A percentile compares a stretch with the other conserved stretches of the same genome.
These are phyloP conservation scores for Antrodiella citrinella DNA, from an alignment of 768 basidiomycete genomes.

Conservation along the genomic window DNA sequence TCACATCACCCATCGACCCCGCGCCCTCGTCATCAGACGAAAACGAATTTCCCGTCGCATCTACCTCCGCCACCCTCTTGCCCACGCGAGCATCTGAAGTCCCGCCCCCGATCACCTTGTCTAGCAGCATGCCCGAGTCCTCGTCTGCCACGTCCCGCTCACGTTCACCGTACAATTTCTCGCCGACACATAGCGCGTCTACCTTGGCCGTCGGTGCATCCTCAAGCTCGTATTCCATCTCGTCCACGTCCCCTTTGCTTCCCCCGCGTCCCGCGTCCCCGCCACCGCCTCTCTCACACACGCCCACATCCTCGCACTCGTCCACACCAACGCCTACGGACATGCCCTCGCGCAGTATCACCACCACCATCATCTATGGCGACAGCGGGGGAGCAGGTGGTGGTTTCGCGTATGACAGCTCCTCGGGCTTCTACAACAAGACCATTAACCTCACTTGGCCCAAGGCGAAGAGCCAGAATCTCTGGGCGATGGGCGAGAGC, in stretches of 20 bases:
- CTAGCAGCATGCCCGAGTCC: not conserved
- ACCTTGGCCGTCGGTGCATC: constrained; percentile 2
- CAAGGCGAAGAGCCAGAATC: constrained; percentile 52
- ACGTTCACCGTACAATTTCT: constrained; percentile 11
- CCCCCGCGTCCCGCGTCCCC: constrained; percentile 6
- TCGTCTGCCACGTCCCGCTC: constrained; percentile 6
- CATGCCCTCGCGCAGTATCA: constrained; percentile 23
- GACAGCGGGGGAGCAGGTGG: constrained; percentile 32
- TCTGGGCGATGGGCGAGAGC: constrained; percentile 78
- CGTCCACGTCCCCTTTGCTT: constrained; percentile 12
- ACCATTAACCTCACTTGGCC: constrained; percentile 70
- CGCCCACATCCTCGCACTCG: no score
- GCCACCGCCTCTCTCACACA: constrained; percentile 5
- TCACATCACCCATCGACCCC: constrained; percentile 4
- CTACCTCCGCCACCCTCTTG: constrained; percentile 2
- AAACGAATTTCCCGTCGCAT: not conserved
- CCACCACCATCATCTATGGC: constrained; percentile 45
- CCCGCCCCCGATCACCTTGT: not conserved
- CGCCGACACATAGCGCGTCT: constrained; percentile 23
- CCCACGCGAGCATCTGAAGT: not conserved
- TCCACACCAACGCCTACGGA: constrained; percentile 9
- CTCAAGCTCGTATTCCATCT: constrained; percentile 15
- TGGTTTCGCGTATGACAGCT: constrained; percentile 41
- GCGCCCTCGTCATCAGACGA: constrained; percentile 11
- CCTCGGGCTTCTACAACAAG: constrained; percentile 52